Base-by-base conservation (phyloP, 345 rosid species). In the Noccaea caerulescens region DNA sequence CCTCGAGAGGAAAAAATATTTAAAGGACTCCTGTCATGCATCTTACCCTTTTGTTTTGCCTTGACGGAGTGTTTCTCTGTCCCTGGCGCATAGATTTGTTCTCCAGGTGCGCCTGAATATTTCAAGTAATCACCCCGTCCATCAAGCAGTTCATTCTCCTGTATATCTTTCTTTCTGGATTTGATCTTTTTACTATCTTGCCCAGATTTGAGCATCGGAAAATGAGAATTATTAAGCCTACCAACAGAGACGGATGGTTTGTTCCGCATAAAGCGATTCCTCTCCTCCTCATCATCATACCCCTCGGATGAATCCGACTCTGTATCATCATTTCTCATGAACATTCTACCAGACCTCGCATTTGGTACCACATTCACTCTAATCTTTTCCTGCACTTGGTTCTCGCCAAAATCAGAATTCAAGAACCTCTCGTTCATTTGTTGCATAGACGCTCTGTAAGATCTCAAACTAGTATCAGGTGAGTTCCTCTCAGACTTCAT, bases 291-390 rank as follows among this genome's bases (percentile, higher is more conserved):
- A n/a, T 85, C 80, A 74, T 79, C 80, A 65, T 71, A 83, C 42
- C 82, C 85, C 42, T 85, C 90, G 7, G 92, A 86, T 16, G 98
- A 87, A 67, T 91, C 96, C 3, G 96, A 86, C 71, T 93, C 96
- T 30, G 97, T 91, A 74, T 87, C 97, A 72, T 93, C 93, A 56
- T 77, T 80, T 79, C 68, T 79, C 44, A 20, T 45, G 60, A 68
- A 63, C 76, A 75, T 59, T 77, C 80, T 82, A 58, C 80, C 81
- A 57, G 63, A 67, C 68, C 85, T 84, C 49, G 82, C 85, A 69
- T 86, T 90, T 77, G 82, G 89, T 16, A 77, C 61, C 39, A 71
- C 69, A 65, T 72, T 81, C 58, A 80, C 83, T 77, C 86, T 85
- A 34, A 72, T 75, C 85, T 84, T 90, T 78, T 77, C 93, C 76